Evolutionary conservation across 23 red algal species (phyloP), one percentile per base, ranked within the genome.

Genomic region (Rhodosorus marinus): DNA sequence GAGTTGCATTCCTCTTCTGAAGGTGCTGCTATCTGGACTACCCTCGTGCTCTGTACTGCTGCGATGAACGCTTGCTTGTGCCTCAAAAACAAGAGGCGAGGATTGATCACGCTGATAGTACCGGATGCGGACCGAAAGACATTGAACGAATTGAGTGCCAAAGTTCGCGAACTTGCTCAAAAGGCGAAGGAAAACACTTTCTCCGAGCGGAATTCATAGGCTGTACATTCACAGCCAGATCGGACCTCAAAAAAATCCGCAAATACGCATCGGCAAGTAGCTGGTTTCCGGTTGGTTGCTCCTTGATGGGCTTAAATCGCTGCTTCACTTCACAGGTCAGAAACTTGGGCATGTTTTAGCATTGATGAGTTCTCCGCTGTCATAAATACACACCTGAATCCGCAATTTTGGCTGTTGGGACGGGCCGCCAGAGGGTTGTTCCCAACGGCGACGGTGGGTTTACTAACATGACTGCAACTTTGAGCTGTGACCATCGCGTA

Each of bases 351-450:
- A 80, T 80, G 77, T 82, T 85, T n/a, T 29, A 80, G 76, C 15
- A 68, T 98, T 14, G 69, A 50, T 30, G 70, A 56, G 34, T 98
- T 98, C 52, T 66, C 90, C 23, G 90, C 90, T 11, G 82, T 98
- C 52, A 77, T 98, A 29, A 98, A 98, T 51, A 72, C 90, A n/a
- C n/a, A 28, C 90, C 90, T 15, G 79, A 98, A 53, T 79, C 90
- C 8, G 90, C 76, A 20, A 98, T 98, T 62, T 47, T 98, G 71
- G 90, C 90, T 30, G 72, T 98, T 17, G 90, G 90, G 5, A 63
- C 63, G 19, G 47, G 64, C 20, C 61, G 52, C 60, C 59, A 67
- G 30, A 51, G 51, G 26, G 62, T 98, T 46, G 80, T 85, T 3
- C 78, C 77, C 27, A 31, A 59, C 29, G 36, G 63, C 2, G 21